Evolutionary conservation across 2,329 filamentous ascomycete genomes (phyloP), one percentile per base, ranked within the genome.

Genomic region (Neonectria sp.): DNA sequence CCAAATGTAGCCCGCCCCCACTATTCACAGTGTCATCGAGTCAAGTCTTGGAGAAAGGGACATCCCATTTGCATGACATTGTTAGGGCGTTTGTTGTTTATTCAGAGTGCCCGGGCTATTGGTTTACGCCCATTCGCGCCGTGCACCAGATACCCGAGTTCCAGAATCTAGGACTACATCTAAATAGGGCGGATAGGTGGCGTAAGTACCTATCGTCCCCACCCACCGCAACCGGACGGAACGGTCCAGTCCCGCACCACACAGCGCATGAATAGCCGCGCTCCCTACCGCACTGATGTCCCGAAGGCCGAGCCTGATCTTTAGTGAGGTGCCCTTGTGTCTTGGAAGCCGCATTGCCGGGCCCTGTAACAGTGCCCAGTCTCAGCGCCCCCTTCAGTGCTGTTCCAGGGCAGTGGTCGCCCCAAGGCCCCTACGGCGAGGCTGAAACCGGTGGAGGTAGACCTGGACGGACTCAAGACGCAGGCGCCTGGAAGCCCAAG

Each of bases 361-460:
- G 55, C 21, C 40, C 24, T 57, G 49, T 57, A 52, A 49, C 57
- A 31, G 6, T 7, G 24, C 4, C 27, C 43, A 13, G 31, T 43
- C 17, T 21, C 33, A 53, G 49, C 29, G 29, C 46, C 12, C 12
- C 9, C 17, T 46, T 31, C 55, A 57, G 55, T 24, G 35, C 24
- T 21, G 13, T 51, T 61, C 43, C 27, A 55, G 59, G 59, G 51
- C 37, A n/a, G 15, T 48, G 8, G 24, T 11, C 48, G 21, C 27
- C 49, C 46, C 55, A 46, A 27, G 13, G 40, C 21, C 33, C 46
- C 33, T 53, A 33, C 29, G 24, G 55, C 40, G 59, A 55, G 59
- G 51, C 59, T 62, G 59, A 62, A 55, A 62, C 59, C 13, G 21
- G 59, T 52, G 63, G 58, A 31, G 58, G 43, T 53, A 52, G 37